phyloP scores from a whole-genome alignment of 139 green algal species.

The Volvox africanus region DNA sequence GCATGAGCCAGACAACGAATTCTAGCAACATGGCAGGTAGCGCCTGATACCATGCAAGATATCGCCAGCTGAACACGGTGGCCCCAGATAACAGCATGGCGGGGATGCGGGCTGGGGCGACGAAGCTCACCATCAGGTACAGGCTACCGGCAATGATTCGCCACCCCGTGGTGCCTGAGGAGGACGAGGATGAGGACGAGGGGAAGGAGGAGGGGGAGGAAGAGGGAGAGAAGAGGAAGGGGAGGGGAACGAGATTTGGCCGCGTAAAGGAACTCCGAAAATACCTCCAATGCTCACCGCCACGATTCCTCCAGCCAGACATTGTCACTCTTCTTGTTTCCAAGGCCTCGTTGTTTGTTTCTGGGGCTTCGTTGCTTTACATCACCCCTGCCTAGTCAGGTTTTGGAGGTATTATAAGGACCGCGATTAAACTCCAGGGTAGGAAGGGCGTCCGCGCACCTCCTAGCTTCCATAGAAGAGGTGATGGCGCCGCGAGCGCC shows the following conservation, averaged over 20 bases:
- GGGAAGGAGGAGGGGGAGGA: not conserved
- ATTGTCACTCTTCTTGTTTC: too few species aligned
- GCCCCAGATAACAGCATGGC: not conserved
- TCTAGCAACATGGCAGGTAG: slow-evolving; percentile 28
- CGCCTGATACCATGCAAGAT: slow-evolving; percentile 32
- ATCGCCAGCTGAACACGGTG: not conserved
- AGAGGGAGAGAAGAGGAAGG: not conserved
- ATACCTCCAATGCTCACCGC: too few species aligned
- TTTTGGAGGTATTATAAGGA: too few species aligned
- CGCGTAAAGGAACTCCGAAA: too few species aligned
- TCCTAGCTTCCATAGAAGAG: not conserved
- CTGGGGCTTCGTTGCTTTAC: too few species aligned
- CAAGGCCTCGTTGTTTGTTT: too few species aligned
- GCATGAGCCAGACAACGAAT: slow-evolving; percentile 6
- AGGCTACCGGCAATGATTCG: not conserved
- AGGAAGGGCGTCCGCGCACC: not conserved
- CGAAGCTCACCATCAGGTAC: not conserved
- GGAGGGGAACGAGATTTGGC: not conserved
- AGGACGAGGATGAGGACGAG: not conserved
- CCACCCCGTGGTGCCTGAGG: not conserved
- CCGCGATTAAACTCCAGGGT: too few species aligned
- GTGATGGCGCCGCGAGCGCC: not conserved
- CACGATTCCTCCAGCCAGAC: too few species aligned
- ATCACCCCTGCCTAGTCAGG: too few species aligned
- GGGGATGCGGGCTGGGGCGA: slow-evolving; percentile 16